phyloP scores from a whole-genome alignment of 306 rosid genomes.

The Pterocarpus macrocarpus region DNA sequence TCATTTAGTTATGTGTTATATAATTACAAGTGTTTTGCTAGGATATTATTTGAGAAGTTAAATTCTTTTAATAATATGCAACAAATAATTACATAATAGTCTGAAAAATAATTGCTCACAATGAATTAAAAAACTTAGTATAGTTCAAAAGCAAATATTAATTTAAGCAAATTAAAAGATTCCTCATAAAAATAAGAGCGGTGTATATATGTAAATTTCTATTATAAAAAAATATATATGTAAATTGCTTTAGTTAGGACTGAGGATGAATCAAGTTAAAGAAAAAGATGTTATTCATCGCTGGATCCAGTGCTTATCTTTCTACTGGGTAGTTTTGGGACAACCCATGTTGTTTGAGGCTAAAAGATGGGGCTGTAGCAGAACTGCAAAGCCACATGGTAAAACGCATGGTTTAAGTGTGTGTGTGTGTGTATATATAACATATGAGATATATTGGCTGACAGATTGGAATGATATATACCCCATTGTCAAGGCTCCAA shows the following conservation, averaged over 20 bases:
- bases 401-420: constrained; percentile 5
- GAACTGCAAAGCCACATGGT: constrained; percentile 19
- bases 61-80: background rate
- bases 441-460: background rate
- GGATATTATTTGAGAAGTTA: too few species aligned
- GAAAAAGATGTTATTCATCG: background rate
- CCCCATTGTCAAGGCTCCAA: constrained; percentile 9
- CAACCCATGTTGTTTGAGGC: constrained; percentile 15
- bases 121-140: background rate
- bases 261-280: background rate
- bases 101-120: background rate
- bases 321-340: background rate
- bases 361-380: background rate
- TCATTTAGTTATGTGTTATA: background rate
- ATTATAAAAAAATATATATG: too few species aligned
- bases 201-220: background rate
- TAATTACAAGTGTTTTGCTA: too few species aligned
- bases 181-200: background rate
- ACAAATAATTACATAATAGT: background rate
- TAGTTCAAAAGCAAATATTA: background rate
- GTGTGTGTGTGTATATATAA: too few species aligned
- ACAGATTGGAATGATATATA: constrained; percentile 10
- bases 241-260: background rate
- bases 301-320: background rate
- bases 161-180: too few species aligned